Evolutionary conservation across 1,139 yeast genomes (phyloP).

Genomic region (Zygotorulaspora mrakii): DNA sequence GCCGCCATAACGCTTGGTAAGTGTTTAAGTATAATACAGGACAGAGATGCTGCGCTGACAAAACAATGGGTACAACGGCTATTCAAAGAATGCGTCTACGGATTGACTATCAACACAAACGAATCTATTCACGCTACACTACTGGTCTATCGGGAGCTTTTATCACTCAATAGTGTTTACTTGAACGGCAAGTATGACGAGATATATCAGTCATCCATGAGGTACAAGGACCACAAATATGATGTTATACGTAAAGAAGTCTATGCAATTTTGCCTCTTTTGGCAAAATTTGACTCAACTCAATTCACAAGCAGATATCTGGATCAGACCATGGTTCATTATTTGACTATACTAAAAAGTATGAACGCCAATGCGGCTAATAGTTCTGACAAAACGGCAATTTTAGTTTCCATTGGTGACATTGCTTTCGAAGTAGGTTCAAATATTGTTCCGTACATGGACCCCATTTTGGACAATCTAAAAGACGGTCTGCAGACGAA

Average conservation of each 20-base stretch:
- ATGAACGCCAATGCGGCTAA: constrained; percentile 41
- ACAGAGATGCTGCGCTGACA: constrained; percentile 69
- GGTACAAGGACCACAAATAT: constrained; percentile 74
- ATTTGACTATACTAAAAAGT: constrained; percentile 73
- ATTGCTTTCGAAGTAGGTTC: constrained; percentile 81
- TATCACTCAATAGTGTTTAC: constrained; percentile 62
- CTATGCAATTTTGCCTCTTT: constrained; percentile 71
- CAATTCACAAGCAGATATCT: constrained; percentile 77
- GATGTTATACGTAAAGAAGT: constrained; percentile 77
- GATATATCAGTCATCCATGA: constrained; percentile 70
- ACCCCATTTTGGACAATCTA: constrained; percentile 77
- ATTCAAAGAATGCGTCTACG: constrained; percentile 57
- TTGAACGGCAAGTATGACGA: constrained; percentile 69
- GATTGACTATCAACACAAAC: constrained; percentile 46
- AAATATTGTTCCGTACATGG: constrained; percentile 83
- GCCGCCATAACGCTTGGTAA: constrained; percentile 78
- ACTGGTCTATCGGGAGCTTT: constrained; percentile 74
- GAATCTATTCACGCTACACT: constrained; percentile 85
- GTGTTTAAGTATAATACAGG: constrained; percentile 73
- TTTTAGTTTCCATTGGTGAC: constrained; percentile 79
- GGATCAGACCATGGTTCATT: constrained; percentile 74
- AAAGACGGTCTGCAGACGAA: constrained; percentile 78
- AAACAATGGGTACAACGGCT: constrained; percentile 71
- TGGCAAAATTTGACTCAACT: constrained; percentile 75
- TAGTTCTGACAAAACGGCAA: constrained; percentile 61